These are phyloP conservation scores for Diplosphaera chodatii DNA, from an alignment of 139 green algal species.

Conservation along the genomic window DNA sequence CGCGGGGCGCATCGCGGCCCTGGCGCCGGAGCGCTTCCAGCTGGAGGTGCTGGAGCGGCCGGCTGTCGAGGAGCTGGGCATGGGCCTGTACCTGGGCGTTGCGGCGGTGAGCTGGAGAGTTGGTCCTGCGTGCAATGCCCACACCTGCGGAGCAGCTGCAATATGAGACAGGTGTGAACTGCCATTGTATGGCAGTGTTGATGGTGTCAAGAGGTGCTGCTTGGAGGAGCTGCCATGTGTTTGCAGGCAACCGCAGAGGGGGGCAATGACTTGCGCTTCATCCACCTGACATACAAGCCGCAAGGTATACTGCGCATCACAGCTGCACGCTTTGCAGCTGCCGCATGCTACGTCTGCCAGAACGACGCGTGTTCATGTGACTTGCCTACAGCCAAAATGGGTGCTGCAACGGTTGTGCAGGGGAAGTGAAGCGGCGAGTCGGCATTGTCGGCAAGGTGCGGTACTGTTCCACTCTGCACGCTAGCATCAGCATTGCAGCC, in stretches of 20 bases:
- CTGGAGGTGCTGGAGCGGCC: constrained; percentile 78
- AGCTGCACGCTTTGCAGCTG: too few species aligned
- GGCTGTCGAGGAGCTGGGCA: constrained; percentile 84
- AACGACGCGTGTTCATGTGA: too few species aligned
- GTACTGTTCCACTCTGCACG: too few species aligned
- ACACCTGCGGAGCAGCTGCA: not conserved
- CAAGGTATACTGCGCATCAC: constrained; percentile 10
- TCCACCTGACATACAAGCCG: constrained; percentile 93
- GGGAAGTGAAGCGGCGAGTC: constrained; percentile 49
- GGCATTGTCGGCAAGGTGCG: constrained; percentile 86
- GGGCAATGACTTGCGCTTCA: constrained; percentile 56
- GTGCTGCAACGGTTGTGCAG: too few species aligned
- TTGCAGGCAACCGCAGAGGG: not conserved
- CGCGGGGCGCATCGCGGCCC: constrained; percentile 50
- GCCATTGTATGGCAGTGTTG: too few species aligned
- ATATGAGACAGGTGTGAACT: too few species aligned
- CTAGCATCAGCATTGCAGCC: too few species aligned
- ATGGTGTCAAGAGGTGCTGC: too few species aligned
- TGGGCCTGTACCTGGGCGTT: constrained; percentile 95
- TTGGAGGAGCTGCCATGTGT: too few species aligned
- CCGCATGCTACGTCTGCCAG: too few species aligned
- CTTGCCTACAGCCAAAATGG: too few species aligned
- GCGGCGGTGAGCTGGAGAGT: constrained; percentile 63
- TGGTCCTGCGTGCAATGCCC: constrained; percentile 44
- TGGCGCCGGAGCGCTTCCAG: constrained; percentile 41